Evolutionary conservation across 2,329 filamentous ascomycete species (phyloP), one percentile per base, ranked within the genome.

Genomic region (Xylaria sp.): DNA sequence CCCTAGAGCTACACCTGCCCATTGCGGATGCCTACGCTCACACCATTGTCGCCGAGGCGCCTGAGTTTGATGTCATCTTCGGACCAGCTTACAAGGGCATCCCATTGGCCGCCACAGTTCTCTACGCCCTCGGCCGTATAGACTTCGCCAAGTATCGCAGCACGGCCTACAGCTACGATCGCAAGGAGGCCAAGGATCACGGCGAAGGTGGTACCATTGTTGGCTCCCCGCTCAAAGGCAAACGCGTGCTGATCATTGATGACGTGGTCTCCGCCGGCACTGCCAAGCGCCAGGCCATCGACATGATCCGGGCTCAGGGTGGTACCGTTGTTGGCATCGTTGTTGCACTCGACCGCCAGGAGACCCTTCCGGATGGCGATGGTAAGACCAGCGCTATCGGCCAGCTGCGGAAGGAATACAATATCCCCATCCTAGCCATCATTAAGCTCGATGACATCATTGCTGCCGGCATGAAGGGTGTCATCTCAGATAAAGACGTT

Each of bases 31-130:
- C 95, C 68, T 98, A 95, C 81, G 95, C 95, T 52, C 82, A 87
- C 73, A 86, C 89, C 66, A 89, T 91, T 74, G 75, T 80, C 54
- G 77, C 82, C 41, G 75, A 78, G 28, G 76, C 75, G 18, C 82
- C 88, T 55, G 82, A 87, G 39, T 91, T 97, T 80, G 95, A 98
- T 80, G 88, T 98, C 75, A 86, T 98, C 77, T 98, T 98, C 81
- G 94, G 89, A 18, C 95, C 96, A 2, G 95, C 96, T 10, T 99
- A 98, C 87, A 99, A 98, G 84, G 96, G 96, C 54, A 97, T 98
- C 73, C 94, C 94, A 1, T 88, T 98, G n/a, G 92, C 92, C 54
- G 90, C 92, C 18, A 88, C 92, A 2, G 91, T 94, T 18, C 87
- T 91, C 46, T 88, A 92, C 78, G 92, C 94, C 80, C 88, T 98